Conservation (phyloP, 225 moss, liverwort and hornwort species). For the Bryum argenteum region DNA sequence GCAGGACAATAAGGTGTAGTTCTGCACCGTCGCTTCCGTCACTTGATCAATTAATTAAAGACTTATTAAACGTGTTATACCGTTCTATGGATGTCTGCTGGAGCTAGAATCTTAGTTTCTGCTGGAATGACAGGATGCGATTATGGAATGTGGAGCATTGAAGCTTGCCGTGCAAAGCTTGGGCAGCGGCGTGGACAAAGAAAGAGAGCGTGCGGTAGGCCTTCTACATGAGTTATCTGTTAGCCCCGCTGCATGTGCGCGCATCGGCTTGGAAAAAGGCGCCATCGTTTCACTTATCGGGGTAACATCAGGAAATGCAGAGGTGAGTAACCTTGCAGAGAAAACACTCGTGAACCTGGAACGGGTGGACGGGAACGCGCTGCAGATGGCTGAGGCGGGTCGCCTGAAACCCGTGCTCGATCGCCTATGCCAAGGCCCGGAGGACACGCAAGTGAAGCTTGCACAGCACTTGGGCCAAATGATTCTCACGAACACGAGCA, state of each 20-base stretch:
- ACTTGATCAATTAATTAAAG: not conserved
- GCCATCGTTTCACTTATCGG: constrained; percentile 44
- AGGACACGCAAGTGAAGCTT: constrained; percentile 55
- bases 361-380: constrained; percentile 38
- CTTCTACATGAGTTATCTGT: constrained; percentile 49
- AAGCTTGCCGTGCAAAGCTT: constrained; percentile 52
- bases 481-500: constrained; percentile 64
- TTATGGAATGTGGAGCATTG: constrained; percentile 43
- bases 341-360: constrained; percentile 53
- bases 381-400: constrained; percentile 63
- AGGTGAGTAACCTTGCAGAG: constrained; percentile 37
- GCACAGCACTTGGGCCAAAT: constrained; percentile 53
- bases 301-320: constrained; percentile 31
- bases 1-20: constrained; percentile 45
- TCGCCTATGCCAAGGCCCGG: constrained; percentile 50
- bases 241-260: constrained; percentile 28
- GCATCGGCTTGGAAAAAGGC: constrained; percentile 49
- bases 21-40: not conserved
- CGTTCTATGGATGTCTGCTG: not conserved
- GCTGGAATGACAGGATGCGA: constrained; percentile 34
- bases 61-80: not conserved
- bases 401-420: constrained; percentile 50
- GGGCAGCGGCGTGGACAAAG: constrained; percentile 50
- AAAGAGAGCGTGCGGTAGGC: constrained; percentile 40
- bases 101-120: constrained; percentile 2